phyloP scores from a whole-genome alignment of 495 filamentous ascomycete species.

The Podospora appendiculata region DNA sequence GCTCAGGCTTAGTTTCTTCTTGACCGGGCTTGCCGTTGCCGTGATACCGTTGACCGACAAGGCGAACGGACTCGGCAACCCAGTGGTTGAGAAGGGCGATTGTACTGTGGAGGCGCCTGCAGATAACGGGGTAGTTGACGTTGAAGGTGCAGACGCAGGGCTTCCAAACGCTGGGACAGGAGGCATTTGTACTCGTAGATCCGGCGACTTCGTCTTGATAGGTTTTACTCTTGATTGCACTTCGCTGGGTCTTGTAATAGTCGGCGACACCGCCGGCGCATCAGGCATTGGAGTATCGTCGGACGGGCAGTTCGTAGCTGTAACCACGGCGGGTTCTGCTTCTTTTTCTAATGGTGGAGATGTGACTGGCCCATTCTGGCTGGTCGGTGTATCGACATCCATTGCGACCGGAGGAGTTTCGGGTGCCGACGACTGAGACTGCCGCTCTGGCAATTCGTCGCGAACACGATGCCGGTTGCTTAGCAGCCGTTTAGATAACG shows the following conservation, averaged over 20 bases:
- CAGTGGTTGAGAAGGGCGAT: conserved; percentile 40
- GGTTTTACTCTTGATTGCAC: conserved; percentile 1
- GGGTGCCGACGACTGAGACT: conserved; percentile 11
- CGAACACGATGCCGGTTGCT: conserved; percentile 35
- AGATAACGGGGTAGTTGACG: conserved; percentile 36
- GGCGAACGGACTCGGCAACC: conserved; percentile 32
- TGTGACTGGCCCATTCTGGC: conserved; percentile 4
- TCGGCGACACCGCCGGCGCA: conserved; percentile 11
- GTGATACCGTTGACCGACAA: conserved; percentile 34
- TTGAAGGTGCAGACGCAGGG: conserved; percentile 16
- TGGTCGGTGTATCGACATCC: conserved; percentile 26
- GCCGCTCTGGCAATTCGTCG: conserved; percentile 26
- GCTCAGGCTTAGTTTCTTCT: conserved; percentile 68
- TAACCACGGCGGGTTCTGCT: conserved; percentile 1
- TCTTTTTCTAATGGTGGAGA: conserved; percentile 15
- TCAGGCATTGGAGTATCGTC: conserved; percentile 18
- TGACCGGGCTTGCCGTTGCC: conserved; percentile 51
- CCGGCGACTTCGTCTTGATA: conserved; percentile 30
- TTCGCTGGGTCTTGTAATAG: conserved; percentile 3
- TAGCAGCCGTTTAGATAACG: conserved; percentile 40
- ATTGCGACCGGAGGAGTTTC: conserved; percentile 16
- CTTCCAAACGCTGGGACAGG: conserved; percentile 33
- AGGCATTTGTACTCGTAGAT: conserved; percentile 45
- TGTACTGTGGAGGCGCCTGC: conserved; percentile 36
- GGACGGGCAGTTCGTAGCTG: not conserved